Evolutionary conservation across 176 grass and related monocot genomes (phyloP).

Genomic region (Oryza australiensis): DNA sequence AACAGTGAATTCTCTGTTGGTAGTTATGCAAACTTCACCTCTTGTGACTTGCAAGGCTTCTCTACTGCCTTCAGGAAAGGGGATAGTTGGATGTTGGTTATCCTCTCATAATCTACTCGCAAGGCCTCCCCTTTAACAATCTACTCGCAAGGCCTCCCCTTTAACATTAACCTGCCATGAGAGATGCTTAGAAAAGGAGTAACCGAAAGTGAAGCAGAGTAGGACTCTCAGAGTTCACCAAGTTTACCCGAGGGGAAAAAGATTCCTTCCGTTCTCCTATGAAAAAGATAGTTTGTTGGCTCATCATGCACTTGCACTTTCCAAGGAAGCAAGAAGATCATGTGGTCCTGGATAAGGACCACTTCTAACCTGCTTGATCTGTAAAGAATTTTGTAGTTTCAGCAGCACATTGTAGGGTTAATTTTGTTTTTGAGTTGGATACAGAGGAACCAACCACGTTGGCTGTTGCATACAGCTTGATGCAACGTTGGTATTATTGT

Average conservation of each 20-base stretch:
- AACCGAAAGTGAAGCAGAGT: constrained; percentile 41
- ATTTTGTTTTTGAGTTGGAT: constrained; percentile 26
- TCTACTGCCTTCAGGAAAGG: constrained; percentile 35
- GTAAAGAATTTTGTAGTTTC: constrained; percentile 11
- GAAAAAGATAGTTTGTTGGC: constrained; percentile 45
- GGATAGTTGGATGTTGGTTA: constrained; percentile 36
- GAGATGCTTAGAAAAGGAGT: constrained; percentile 37
- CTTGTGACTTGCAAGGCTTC: constrained; percentile 54
- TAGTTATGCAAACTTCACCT: constrained; percentile 44
- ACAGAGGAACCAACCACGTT: constrained; percentile 20
- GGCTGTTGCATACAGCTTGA: constrained; percentile 10
- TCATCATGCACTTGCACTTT: constrained; percentile 43
- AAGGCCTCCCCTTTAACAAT: constrained; percentile 19
- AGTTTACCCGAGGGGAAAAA: constrained; percentile 30
- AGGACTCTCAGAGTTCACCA: constrained; percentile 45
- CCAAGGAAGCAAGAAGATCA: constrained; percentile 34
- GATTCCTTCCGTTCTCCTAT: constrained; percentile 50
- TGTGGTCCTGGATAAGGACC: constrained; percentile 42
- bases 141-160: neutral
- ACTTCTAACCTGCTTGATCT: constrained; percentile 26
- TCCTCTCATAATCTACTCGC: constrained; percentile 33
- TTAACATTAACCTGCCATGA: constrained; percentile 32
- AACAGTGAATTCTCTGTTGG: constrained; percentile 14
- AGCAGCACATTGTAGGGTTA: constrained; percentile 15
- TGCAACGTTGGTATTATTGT: constrained; percentile 4